Evolutionary conservation across 2,329 filamentous ascomycete species (phyloP).

Genomic region (Ascosphaera apis): DNA sequence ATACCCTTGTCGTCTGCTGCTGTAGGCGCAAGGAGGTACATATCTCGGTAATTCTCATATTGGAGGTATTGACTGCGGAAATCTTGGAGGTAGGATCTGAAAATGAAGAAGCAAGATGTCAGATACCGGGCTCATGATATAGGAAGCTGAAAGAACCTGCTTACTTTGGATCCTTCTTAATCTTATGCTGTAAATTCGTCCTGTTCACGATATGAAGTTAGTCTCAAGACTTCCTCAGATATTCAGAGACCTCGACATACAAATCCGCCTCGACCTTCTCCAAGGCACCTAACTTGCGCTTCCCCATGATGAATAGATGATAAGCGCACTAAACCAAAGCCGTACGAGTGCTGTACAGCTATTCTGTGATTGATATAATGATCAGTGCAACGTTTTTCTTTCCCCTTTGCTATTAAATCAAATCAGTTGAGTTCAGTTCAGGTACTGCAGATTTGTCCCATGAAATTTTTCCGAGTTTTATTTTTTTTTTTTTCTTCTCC

Average conservation of each 20-base stretch:
- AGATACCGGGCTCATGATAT: conserved; percentile 1
- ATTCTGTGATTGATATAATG: too few relatives aligned
- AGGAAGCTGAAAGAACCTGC: conserved; percentile 10
- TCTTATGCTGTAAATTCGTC: conserved; percentile 76
- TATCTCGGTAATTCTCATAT: conserved; percentile 75
- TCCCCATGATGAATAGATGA: conserved; percentile 48
- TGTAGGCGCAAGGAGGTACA: conserved; percentile 66
- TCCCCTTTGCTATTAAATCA: too few relatives aligned
- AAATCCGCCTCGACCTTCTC: conserved; percentile 89
- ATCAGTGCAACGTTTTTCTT: too few relatives aligned
- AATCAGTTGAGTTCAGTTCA: too few relatives aligned
- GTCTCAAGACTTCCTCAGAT: conserved; percentile 1
- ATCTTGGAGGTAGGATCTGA: conserved; percentile 68
- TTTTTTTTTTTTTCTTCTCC: too few relatives aligned
- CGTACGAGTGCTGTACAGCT: too few relatives aligned
- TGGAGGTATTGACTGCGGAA: conserved; percentile 74
- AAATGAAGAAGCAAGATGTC: neutral
- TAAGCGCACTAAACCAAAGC: too few relatives aligned
- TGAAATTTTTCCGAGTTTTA: too few relatives aligned
- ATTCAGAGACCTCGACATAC: conserved; percentile 20
- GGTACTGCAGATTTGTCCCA: too few relatives aligned
- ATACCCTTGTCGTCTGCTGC: conserved; percentile 56
- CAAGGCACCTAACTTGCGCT: conserved; percentile 73
- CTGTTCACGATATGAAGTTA: conserved; percentile 19
- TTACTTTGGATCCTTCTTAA: conserved; percentile 60